Base-by-base conservation (phyloP, 768 basidiomycete species). In the Mrakia frigida region DNA sequence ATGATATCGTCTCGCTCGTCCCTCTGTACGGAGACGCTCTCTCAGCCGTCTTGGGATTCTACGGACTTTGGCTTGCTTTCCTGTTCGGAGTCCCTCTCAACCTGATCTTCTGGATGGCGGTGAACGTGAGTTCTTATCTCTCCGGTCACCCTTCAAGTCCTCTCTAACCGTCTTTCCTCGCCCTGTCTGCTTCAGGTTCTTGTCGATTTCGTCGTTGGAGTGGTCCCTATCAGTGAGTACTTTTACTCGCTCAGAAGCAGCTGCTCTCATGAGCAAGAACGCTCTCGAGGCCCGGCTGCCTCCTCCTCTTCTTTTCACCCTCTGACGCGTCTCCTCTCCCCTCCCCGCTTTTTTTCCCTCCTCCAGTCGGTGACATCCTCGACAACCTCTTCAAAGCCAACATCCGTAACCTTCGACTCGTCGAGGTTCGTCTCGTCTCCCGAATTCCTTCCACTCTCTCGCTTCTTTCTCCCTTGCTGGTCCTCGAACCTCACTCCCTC, bases 351-450 rank as follows among this genome's bases (percentile, higher is more conserved):
- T 81, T 82, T 25, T 63, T 82, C n/a, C 79, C 83, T 11, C 82
- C 83, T 4, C 43, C 82, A 43, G 73, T 83, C 35, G 83, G 83
- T 9, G 83, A 84, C 69, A 80, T 82, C 78, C 75, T 84, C 50
- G 83, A 84, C 77, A 82, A 82, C 75, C 80, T 82, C 7, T 84
- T 82, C 80, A 84, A 84, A 74, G 81, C 82, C 25, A 84, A 84
- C 63, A 77, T 84, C 5, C 79, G 81, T 2, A 84, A 83, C 77
- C 53, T 79, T 9, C 60, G 77, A 39, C 71, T 71, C 41, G 50
- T 77, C 1, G 77, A 77, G 59, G 73, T 79, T 33, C 53, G 65
- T 63, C 33, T n/a, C 61, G 3, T 25, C 35, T 28, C 3, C 46
- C n/a, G n/a, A n/a, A n/a, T 6, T 14, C 53, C 37, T 52, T 13